Base-by-base conservation (phyloP, 2,329 filamentous ascomycete species). In the Thermoascus crustaceus region DNA sequence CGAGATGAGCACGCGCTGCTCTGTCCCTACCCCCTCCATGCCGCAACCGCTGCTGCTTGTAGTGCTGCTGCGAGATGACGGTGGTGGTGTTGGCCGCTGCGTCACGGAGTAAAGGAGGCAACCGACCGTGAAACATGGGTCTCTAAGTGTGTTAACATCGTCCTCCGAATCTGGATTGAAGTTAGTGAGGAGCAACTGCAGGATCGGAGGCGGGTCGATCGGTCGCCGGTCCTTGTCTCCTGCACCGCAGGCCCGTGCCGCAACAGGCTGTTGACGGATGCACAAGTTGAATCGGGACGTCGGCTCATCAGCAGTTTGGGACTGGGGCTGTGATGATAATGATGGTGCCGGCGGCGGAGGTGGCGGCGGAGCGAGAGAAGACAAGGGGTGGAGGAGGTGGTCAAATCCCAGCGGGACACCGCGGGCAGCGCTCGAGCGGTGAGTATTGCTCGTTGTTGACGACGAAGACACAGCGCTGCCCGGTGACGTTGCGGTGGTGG, bases 191-290 rank as follows among this genome's bases (percentile, higher is more conserved):
- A 67, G 55, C 34, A 69, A 52, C 40, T 69, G 67, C 13, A 70
- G 45, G 26, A 70, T 66, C 11, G 66, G 65, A 13, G 66, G 63
- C 10, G 67, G 67, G 40, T 69, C 66, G 19, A 70, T 57, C 4
- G 64, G 56, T 30, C 65, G 63, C 33, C 66, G 57, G 37, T 67
- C 66, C 40, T 65, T 56, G 35, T 69, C 65, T 22, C 65, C 64
- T 21, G 64, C 61, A 10, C 64, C 65, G 45, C 63, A 67, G 20
- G 66, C 65, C 38, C 66, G 58, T 26, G 64, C 65, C 13, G 62
- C 64, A 17, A 62, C 47, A 20, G 66, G 66, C 29, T 70, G 65
- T 43, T 70, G 66, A 27, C 66, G 58, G 18, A 69, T 58, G 27
- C 61, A 57, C 5, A 69, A 54, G 23, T 54, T 55, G 41, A 61